phyloP scores from a whole-genome alignment of 2,329 filamentous ascomycete species.

The Alternaria tenuissima region DNA sequence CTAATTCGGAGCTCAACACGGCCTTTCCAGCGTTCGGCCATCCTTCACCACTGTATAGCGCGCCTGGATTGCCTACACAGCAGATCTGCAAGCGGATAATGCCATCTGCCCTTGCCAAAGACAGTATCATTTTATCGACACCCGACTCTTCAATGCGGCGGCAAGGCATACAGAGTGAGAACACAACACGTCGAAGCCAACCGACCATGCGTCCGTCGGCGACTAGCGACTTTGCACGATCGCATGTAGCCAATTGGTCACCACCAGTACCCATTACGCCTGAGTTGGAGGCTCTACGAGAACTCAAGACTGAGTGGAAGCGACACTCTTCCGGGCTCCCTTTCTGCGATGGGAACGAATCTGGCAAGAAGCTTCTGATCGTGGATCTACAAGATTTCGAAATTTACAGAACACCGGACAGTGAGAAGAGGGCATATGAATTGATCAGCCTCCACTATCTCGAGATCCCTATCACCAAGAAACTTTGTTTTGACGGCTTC shows the following conservation, averaged over 20 bases:
- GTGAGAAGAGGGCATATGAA: slow-evolving; percentile 2
- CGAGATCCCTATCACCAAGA: slow-evolving; percentile 16
- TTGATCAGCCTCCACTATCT: slow-evolving; percentile 26
- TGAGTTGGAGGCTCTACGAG: slow-evolving; percentile 16
- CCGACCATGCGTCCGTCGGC: background rate
- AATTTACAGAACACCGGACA: slow-evolving; percentile 23
- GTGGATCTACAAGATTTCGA: slow-evolving; percentile 37
- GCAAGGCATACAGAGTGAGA: background rate
- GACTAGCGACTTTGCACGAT: slow-evolving; percentile 21
- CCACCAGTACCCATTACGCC: slow-evolving; percentile 9
- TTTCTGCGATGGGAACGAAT: fast-evolving
- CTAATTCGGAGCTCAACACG: background rate
- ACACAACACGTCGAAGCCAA: background rate
- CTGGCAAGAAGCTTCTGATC: slow-evolving; percentile 4
- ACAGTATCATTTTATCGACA: background rate
- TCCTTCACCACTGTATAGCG: background rate
- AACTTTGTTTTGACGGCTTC: slow-evolving; percentile 39
- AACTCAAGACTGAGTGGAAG: slow-evolving; percentile 21
- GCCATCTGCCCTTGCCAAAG: background rate
- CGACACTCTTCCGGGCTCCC: background rate
- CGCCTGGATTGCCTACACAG: background rate
- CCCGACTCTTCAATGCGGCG: background rate
- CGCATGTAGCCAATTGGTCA: slow-evolving; percentile 19
- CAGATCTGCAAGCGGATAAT: background rate
- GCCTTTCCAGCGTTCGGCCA: background rate